Conservation (phyloP, 2,329 filamentous ascomycete species). For the Tolypocladium pustulatum region DNA sequence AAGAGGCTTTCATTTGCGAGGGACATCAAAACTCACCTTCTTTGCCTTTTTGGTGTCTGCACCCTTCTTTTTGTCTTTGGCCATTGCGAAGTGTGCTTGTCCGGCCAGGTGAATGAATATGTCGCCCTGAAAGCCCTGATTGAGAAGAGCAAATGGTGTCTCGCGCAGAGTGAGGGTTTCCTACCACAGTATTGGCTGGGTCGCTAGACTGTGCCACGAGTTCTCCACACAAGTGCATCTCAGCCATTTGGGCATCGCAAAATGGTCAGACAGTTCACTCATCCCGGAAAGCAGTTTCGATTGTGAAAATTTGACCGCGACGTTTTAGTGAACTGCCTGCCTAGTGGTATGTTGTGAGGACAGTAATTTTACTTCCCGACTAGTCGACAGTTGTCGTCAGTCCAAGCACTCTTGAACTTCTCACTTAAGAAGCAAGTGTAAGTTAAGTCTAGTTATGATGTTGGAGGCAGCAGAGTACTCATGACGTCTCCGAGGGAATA, state of each 20-base stretch:
- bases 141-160: not conserved
- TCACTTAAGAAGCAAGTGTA: no score
- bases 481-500: not conserved
- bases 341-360: no score
- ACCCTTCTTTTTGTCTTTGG: constrained; percentile 42
- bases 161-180: not conserved
- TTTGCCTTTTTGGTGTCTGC: constrained; percentile 40
- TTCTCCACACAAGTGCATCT: not conserved
- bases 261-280: not conserved
- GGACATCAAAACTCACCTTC: constrained; percentile 21
- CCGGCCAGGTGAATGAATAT: not conserved
- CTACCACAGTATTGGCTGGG: not conserved
- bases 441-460: no score
- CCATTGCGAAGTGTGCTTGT: constrained; percentile 23
- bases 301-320: no score
- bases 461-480: not conserved
- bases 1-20: not conserved
- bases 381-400: no score
- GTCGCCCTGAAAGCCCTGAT: not conserved
- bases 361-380: no score
- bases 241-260: not conserved
- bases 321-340: no score
- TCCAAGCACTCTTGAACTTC: no score
- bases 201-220: not conserved
- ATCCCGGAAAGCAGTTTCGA: no score